These are phyloP conservation scores for Penicillium desertorum DNA, from an alignment of 495 filamentous ascomycete species.

Conservation along the genomic window DNA sequence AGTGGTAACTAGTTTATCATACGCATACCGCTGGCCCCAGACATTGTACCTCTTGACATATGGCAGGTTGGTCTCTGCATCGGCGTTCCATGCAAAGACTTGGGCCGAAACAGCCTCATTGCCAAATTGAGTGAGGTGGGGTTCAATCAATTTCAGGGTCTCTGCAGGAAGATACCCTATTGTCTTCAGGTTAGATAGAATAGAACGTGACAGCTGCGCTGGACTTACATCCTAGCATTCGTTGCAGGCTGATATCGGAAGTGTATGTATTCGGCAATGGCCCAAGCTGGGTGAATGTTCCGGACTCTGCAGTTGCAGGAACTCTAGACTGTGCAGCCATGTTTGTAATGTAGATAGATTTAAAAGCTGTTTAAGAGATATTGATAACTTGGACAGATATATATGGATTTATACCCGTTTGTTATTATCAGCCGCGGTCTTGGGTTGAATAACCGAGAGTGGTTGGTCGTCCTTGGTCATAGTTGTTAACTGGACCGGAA, in stretches of 20 bases:
- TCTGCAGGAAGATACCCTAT: slow-evolving; percentile 32
- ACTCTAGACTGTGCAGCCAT: slow-evolving; percentile 5
- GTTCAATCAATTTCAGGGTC: slow-evolving; percentile 17
- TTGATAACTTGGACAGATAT: neutral
- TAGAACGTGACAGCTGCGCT: neutral
- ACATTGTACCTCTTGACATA: too few relatives aligned
- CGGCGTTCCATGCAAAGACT: too few relatives aligned
- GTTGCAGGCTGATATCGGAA: slow-evolving; percentile 30
- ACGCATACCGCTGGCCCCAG: too few relatives aligned
- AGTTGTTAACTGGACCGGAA: neutral
- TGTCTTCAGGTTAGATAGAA: neutral
- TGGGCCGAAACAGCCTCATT: too few relatives aligned
- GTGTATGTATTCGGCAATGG: slow-evolving; percentile 34
- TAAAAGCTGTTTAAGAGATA: neutral
- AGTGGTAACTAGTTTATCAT: too few relatives aligned
- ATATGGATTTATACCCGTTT: neutral
- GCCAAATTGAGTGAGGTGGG: too few relatives aligned
- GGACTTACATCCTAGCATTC: slow-evolving; percentile 27
- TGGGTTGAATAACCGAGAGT: neutral
- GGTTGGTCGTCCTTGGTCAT: neutral
- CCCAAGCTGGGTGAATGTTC: slow-evolving; percentile 23
- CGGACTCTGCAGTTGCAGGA: slow-evolving; percentile 4
- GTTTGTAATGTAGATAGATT: neutral
- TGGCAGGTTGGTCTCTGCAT: too few relatives aligned
- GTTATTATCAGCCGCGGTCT: neutral